Conservation (phyloP, 805 yeast genomes). For the Millerago galiae region DNA sequence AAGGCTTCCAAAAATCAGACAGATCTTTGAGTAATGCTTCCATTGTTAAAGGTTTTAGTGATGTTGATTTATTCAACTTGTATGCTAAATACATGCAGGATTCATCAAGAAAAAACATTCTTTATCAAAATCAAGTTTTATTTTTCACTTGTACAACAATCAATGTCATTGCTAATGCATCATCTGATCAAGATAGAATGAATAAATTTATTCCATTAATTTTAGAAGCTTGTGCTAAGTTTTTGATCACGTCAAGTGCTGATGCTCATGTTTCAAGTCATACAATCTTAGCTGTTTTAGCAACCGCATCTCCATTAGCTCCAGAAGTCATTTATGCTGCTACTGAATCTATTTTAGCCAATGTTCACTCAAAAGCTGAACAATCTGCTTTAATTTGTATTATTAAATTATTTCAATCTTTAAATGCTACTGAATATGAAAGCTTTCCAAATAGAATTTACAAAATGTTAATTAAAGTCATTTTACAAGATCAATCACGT, state of each 20-base stretch:
- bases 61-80: constrained; percentile 58
- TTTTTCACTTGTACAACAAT: constrained; percentile 73
- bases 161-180: constrained; percentile 54
- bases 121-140: constrained; percentile 65
- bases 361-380: constrained; percentile 34
- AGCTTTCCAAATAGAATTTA: constrained; percentile 34
- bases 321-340: constrained; percentile 53
- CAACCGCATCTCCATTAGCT: constrained; percentile 63
- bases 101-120: constrained; percentile 43
- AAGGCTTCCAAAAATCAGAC: constrained; percentile 56
- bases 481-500: constrained; percentile 20
- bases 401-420: constrained; percentile 42
- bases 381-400: constrained; percentile 42
- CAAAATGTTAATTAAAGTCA: constrained; percentile 24
- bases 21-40: constrained; percentile 61
- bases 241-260: constrained; percentile 39
- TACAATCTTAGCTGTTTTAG: constrained; percentile 71
- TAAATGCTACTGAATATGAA: constrained; percentile 34
- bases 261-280: constrained; percentile 82
- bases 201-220: constrained; percentile 48
- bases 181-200: constrained; percentile 35
- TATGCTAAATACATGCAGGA: constrained; percentile 48
- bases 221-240: constrained; percentile 51
- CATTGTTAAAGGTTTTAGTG: constrained; percentile 67
- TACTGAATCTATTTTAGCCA: constrained; percentile 47